phyloP scores from a whole-genome alignment of 2,329 filamentous ascomycete species.

The Calonectria henricotiae region DNA sequence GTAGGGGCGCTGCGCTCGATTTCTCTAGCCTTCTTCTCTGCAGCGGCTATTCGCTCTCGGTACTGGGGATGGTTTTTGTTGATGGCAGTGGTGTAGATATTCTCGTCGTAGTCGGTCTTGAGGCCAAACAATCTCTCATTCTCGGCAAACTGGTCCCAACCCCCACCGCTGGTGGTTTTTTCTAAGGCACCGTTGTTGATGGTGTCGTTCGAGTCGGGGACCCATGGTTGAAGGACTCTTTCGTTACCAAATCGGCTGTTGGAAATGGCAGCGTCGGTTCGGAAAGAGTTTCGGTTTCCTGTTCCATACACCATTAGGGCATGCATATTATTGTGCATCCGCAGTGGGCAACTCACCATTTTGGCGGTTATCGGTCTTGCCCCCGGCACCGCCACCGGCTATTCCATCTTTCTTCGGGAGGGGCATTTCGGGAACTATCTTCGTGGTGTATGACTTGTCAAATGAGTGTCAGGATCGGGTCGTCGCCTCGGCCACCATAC shows the following conservation, averaged over 20 bases:
- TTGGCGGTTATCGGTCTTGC: slow-evolving; percentile 55
- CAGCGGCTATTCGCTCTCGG: slow-evolving; percentile 82
- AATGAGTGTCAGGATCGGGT: slow-evolving; percentile 45
- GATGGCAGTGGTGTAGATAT: slow-evolving; percentile 93
- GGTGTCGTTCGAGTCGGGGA: slow-evolving; percentile 75
- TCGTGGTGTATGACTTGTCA: slow-evolving; percentile 48
- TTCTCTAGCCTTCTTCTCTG: slow-evolving; percentile 88
- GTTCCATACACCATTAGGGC: slow-evolving; percentile 33
- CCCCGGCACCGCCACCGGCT: slow-evolving; percentile 53
- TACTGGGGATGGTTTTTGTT: slow-evolving; percentile 89
- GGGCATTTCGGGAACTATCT: slow-evolving; percentile 56
- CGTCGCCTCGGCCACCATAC: slow-evolving; percentile 49
- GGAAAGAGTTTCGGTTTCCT: slow-evolving; percentile 82
- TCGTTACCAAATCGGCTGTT: slow-evolving; percentile 80
- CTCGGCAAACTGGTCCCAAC: slow-evolving; percentile 95
- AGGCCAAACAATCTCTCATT: slow-evolving; percentile 92
- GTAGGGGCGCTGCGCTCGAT: slow-evolving; percentile 84
- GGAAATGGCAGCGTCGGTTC: slow-evolving; percentile 91
- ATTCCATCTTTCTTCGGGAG: slow-evolving; percentile 60
- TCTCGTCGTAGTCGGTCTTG: slow-evolving; percentile 93
- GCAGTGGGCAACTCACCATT: slow-evolving; percentile 56
- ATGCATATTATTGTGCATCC: slow-evolving; percentile 12
- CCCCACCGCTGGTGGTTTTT: slow-evolving; percentile 64
- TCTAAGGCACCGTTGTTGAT: slow-evolving; percentile 84
- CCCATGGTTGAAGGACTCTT: slow-evolving; percentile 86